Percentiles rank a stretch among this genome's conserved stretches.
Evolutionary conservation across 2,329 filamentous ascomycete genomes (phyloP).

Genomic region (Diaporthe citri): DNA sequence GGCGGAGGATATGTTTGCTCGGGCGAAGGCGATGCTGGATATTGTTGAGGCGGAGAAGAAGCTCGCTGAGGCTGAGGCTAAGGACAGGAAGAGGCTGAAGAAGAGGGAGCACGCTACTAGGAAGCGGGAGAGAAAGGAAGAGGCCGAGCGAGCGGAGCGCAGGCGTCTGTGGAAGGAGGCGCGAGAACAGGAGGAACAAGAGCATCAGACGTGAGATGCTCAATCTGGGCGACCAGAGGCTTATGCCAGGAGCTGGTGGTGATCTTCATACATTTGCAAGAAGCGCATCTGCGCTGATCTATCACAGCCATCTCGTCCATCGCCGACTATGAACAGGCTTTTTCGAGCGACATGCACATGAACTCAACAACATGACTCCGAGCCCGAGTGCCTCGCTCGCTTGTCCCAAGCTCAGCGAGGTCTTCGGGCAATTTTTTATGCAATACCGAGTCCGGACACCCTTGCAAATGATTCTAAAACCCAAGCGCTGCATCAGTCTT

Average conservation of each 20-base stretch:
- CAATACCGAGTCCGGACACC: background rate
- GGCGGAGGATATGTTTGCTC: conserved; percentile 55
- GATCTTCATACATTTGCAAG: background rate
- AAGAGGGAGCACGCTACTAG: conserved; percentile 40
- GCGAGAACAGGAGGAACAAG: background rate
- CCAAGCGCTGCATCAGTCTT: conserved; percentile 17
- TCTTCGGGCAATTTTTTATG: background rate
- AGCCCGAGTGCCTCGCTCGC: background rate
- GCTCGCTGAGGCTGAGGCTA: conserved; percentile 48
- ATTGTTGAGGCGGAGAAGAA: conserved; percentile 56
- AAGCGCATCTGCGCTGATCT: background rate
- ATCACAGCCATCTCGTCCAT: background rate
- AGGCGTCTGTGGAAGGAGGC: background rate
- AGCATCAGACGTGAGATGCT: background rate
- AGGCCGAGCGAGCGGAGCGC: conserved; percentile 24
- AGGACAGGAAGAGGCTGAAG: conserved; percentile 44
- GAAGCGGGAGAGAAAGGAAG: conserved; percentile 30
- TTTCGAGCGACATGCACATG: background rate
- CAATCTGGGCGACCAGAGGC: background rate
- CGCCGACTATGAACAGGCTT: background rate
- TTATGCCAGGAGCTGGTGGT: background rate
- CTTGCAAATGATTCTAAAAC: background rate
- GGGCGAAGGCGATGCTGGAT: conserved; percentile 55
- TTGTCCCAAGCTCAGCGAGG: background rate
- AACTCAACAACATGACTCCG: background rate